These are phyloP conservation scores for Russula vinacea DNA, from an alignment of 768 basidiomycete species.

Conservation along the genomic window DNA sequence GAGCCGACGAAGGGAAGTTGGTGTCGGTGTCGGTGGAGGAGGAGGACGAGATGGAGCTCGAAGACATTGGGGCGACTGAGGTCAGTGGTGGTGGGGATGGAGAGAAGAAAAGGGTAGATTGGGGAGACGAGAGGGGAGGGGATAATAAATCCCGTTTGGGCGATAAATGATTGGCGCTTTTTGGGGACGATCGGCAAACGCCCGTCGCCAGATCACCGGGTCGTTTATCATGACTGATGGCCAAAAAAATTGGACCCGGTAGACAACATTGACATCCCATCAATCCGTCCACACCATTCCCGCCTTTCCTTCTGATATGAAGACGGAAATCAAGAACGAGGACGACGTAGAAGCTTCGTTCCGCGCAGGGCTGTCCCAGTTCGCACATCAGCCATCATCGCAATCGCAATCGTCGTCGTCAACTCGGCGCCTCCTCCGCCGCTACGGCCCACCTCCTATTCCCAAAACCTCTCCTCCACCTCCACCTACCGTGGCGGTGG, in stretches of 20 bases:
- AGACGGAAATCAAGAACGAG: conserved; percentile 1
- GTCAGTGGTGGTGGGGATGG: too few relatives aligned
- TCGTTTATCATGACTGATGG: not conserved
- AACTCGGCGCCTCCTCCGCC: not conserved
- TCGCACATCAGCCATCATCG: not conserved
- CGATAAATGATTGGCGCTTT: not conserved
- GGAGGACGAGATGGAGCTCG: not conserved
- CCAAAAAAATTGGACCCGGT: not conserved
- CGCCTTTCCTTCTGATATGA: too few relatives aligned
- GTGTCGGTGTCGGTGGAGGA: not conserved
- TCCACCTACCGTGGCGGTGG: not conserved
- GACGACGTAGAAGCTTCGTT: conserved; percentile 4
- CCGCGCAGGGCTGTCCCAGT: conserved; percentile 6
- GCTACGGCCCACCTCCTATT: not conserved
- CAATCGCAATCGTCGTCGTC: conserved; percentile 2
- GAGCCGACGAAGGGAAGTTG: not conserved
- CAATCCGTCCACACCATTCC: conserved; percentile 4
- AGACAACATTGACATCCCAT: conserved; percentile 13
- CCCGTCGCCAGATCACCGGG: not conserved
- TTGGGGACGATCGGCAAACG: too few relatives aligned
- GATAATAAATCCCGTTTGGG: not conserved
- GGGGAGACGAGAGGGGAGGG: not conserved
- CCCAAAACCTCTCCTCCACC: not conserved
- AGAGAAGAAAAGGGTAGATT: not conserved
- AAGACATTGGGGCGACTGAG: not conserved